Percentiles rank a stretch among this genome's conserved stretches.
These are phyloP conservation scores for Grosmannia penicillata DNA, from an alignment of 2,329 filamentous ascomycete genomes.

Conservation along the genomic window DNA sequence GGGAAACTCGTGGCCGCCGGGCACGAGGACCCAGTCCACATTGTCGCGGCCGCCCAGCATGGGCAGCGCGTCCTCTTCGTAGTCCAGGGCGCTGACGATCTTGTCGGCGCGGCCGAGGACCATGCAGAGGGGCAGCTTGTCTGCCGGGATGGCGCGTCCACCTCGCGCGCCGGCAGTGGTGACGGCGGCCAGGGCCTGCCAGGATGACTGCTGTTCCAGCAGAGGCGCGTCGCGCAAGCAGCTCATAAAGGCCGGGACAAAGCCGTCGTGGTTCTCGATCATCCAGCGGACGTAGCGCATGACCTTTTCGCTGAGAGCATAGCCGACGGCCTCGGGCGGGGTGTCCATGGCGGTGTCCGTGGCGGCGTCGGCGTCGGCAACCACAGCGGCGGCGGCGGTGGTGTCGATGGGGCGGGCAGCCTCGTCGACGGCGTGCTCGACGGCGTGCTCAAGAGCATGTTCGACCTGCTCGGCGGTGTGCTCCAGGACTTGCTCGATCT, in stretches of 20 bases:
- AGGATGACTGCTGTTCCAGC: slow-evolving; percentile 34
- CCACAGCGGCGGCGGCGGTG: slow-evolving; percentile 25
- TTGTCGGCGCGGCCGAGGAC: slow-evolving; percentile 36
- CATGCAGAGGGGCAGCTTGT: slow-evolving; percentile 29
- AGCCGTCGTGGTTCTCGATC: slow-evolving; percentile 38
- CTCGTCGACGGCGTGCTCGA: neutral
- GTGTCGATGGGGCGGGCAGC: neutral
- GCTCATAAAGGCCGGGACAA: slow-evolving; percentile 45
- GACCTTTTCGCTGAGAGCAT: slow-evolving; percentile 28
- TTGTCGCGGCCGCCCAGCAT: slow-evolving; percentile 33
- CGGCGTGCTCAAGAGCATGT: neutral
- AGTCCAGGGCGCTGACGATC: slow-evolving; percentile 36
- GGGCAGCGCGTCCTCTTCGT: slow-evolving; percentile 32
- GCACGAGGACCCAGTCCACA: slow-evolving; percentile 34
- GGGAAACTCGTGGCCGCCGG: slow-evolving; percentile 46
- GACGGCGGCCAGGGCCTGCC: slow-evolving; percentile 28
- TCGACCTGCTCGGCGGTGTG: neutral
- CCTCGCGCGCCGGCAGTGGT: no score
- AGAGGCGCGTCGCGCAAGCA: slow-evolving; percentile 40
- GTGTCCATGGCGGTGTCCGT: slow-evolving; percentile 12
- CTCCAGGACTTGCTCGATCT: neutral
- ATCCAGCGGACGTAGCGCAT: slow-evolving; percentile 43
- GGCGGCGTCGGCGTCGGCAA: slow-evolving; percentile 16
- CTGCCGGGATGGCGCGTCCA: no score
- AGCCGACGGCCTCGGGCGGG: slow-evolving; percentile 12